A percentile compares a stretch with the other conserved stretches of the same genome.
Evolutionary conservation across 2,329 filamentous ascomycete species (phyloP).

Genomic region (Metarhizium humberi): DNA sequence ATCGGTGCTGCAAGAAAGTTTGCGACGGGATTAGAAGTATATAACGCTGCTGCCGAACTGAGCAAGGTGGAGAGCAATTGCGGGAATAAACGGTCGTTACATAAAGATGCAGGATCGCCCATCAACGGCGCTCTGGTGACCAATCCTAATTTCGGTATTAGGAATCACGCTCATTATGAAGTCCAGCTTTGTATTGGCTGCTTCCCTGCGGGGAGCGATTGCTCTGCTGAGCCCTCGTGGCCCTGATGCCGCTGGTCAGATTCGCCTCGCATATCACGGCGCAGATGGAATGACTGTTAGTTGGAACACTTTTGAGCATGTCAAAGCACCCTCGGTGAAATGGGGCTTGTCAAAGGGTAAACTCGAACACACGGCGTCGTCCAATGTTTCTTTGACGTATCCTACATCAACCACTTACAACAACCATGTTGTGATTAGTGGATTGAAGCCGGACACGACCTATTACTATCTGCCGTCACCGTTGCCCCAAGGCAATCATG

Average conservation of each 20-base stretch:
- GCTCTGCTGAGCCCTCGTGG: not conserved
- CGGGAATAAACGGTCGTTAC: too few species aligned
- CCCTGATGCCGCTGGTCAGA: not conserved
- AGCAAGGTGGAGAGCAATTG: too few species aligned
- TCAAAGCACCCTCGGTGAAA: slow-evolving; percentile 17
- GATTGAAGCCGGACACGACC: not conserved
- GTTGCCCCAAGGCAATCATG: not conserved
- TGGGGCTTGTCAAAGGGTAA: slow-evolving; percentile 15
- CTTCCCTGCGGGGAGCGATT: not conserved
- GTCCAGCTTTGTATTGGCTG: not conserved
- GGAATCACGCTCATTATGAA: not conserved
- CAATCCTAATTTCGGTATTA: not conserved
- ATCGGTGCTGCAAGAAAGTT: too few species aligned
- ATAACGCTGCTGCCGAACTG: too few species aligned
- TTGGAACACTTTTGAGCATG: slow-evolving; percentile 24
- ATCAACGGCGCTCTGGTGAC: not conserved
- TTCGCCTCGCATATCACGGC: not conserved
- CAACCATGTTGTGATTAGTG: slow-evolving; percentile 12
- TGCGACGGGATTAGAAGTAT: too few species aligned
- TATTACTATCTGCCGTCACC: slow-evolving; percentile 1
- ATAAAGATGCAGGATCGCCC: not conserved
- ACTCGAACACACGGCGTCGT: slow-evolving; percentile 14
- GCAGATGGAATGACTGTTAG: slow-evolving; percentile 14
- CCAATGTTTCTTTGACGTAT: slow-evolving; percentile 19
- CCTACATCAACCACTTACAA: slow-evolving; percentile 22